Conservation (phyloP, 2,329 filamentous ascomycete species). For the Diplodia mutila region DNA sequence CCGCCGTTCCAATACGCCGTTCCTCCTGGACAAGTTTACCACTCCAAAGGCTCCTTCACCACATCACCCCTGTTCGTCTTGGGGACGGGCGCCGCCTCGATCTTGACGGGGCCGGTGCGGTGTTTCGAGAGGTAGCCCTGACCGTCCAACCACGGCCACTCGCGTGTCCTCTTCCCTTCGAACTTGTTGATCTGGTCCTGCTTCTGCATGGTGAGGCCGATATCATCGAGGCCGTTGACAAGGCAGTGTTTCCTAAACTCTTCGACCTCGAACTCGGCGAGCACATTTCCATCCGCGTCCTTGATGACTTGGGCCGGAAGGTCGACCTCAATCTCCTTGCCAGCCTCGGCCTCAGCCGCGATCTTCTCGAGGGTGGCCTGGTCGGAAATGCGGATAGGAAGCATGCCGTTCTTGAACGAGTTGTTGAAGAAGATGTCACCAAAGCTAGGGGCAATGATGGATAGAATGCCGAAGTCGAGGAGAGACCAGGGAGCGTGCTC, state of each 20-base stretch:
- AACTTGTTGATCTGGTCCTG: constrained; percentile 86
- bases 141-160: constrained; percentile 92
- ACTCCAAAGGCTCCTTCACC: constrained; percentile 84
- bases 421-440: constrained; percentile 99
- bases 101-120: constrained; percentile 61
- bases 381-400: constrained; percentile 78
- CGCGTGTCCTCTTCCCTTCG: constrained; percentile 73
- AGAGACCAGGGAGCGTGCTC: constrained; percentile 98
- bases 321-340: constrained; percentile 86
- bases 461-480: constrained; percentile 94
- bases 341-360: constrained; percentile 75
- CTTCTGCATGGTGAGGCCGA: constrained; percentile 89
- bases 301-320: constrained; percentile 83
- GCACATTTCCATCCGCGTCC: constrained; percentile 70
- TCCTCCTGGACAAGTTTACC: constrained; percentile 55
- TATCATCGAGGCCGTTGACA: constrained; percentile 91
- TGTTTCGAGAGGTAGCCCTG: constrained; percentile 72
- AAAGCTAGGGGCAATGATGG: constrained; percentile 84
- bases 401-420: constrained; percentile 99
- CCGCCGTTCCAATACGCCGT: background rate
- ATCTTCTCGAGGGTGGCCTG: constrained; percentile 68
- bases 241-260: constrained; percentile 94
- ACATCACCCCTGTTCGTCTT: constrained; percentile 87
- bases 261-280: constrained; percentile 85
- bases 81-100: constrained; percentile 71